Percentiles rank a stretch among this genome's conserved stretches.
These are phyloP conservation scores for Gamsiella multidivaricata DNA, from an alignment of 192 early-diverging fungal species.

Conservation along the genomic window DNA sequence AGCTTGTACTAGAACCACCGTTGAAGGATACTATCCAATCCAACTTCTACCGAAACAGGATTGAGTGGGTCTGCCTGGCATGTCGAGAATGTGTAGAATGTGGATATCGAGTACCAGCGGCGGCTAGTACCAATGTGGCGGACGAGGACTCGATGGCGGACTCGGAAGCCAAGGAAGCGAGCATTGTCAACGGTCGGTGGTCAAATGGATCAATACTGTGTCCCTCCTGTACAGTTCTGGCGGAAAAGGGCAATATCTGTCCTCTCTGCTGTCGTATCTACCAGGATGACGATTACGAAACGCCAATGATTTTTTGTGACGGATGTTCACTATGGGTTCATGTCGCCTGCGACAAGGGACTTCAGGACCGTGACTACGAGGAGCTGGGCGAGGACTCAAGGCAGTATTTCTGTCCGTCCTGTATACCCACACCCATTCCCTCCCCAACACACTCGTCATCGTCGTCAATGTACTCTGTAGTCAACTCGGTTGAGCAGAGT, in stretches of 20 bases:
- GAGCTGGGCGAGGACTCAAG: conserved; percentile 65
- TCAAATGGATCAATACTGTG: conserved; percentile 62
- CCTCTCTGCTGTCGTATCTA: conserved; percentile 67
- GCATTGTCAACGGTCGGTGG: conserved; percentile 46
- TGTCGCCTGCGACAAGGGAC: conserved; percentile 60
- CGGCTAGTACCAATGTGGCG: not conserved
- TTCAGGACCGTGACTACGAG: conserved; percentile 65
- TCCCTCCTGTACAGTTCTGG: conserved; percentile 60
- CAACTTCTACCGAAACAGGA: not conserved
- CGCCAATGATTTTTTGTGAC: conserved; percentile 74
- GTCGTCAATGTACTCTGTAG: conserved; percentile 23
- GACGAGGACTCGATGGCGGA: not conserved
- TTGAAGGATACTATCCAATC: conserved; percentile 12
- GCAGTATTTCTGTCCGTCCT: conserved; percentile 69
- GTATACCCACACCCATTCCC: conserved; percentile 41
- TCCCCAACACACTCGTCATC: conserved; percentile 38
- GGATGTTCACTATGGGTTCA: conserved; percentile 70
- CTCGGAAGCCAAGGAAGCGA: not conserved
- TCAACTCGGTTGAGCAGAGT: conserved; percentile 30
- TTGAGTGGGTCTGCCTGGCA: conserved; percentile 33
- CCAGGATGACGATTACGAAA: conserved; percentile 57
- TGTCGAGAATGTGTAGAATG: conserved; percentile 51
- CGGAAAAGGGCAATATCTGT: conserved; percentile 64
- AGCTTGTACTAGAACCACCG: conserved; percentile 20
- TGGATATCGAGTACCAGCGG: conserved; percentile 9